Percentiles rank a stretch among this genome's conserved stretches.
Evolutionary conservation across 352 stramenopile genomes (phyloP).

Genomic region (Pythium brassicae): DNA sequence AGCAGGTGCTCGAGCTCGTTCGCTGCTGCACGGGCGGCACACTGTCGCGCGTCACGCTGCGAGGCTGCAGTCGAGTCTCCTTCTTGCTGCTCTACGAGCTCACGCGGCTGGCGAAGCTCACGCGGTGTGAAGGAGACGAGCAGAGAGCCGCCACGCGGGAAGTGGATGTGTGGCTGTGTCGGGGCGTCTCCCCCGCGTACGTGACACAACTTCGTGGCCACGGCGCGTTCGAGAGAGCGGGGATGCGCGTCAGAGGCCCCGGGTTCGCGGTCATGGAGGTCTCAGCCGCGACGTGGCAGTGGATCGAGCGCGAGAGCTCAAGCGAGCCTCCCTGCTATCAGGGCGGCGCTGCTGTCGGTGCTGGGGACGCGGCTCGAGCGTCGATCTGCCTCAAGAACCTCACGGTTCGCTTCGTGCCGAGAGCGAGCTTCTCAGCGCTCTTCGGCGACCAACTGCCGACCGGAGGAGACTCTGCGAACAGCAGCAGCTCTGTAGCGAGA

Average conservation of each 20-base stretch:
- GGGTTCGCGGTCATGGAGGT: conserved; percentile 21
- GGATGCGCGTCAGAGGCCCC: conserved; percentile 16
- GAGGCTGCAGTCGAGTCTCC: conserved; percentile 19
- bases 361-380: background rate
- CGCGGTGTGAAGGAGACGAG: background rate
- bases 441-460: background rate
- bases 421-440: conserved; percentile 1
- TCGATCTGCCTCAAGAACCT: background rate
- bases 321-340: too few relatives aligned
- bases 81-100: conserved; percentile 35
- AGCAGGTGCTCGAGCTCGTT: conserved; percentile 19
- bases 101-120: conserved; percentile 12
- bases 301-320: conserved; percentile 4
- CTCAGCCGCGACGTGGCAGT: background rate
- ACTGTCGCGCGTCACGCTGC: conserved; percentile 14
- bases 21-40: conserved; percentile 6
- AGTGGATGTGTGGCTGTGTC: conserved; percentile 33
- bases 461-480: background rate
- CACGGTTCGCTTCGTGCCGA: conserved; percentile 7
- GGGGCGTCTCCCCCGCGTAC: conserved; percentile 21
- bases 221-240: background rate
- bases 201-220: conserved; percentile 14
- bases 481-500: background rate
- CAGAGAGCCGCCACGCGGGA: background rate
- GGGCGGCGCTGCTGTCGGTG: background rate